Evolutionary conservation across 2,329 filamentous ascomycete species (phyloP), one percentile per base, ranked within the genome.

Genomic region (Nigrospora osmanthi): DNA sequence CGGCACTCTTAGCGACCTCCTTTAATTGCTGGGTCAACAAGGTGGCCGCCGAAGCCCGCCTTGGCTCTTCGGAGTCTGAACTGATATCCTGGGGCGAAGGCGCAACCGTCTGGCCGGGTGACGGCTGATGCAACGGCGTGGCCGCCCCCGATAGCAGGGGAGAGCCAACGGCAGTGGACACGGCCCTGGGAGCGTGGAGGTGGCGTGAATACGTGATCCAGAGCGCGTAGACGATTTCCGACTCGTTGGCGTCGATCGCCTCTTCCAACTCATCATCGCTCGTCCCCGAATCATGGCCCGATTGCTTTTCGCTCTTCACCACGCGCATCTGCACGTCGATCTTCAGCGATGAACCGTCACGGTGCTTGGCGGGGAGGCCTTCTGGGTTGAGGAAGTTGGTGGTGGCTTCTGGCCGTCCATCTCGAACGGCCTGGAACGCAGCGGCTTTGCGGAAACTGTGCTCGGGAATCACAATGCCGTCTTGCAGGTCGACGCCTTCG

Each of bases 121-220:
- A 86, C 2, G 87, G 87, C 57, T 93, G 87, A 49, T 83, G 85
- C 12, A 86, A 75, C 30, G 89, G 87, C 2, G 88, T 89, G 16
- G 75, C 72, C 15, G 78, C 70, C 30, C 81, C 80, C 35, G 85
- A 82, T 14, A 80, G 64, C 16, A 81, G 60, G 6, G 82, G 78
- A 19, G 83, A 82, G n/a, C 82, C 71, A 16, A 76, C 71, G n/a
- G 78, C 16, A 7, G 41, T 36, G 39, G 83, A 63, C 45, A 65
- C 66, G 43, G 74, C 71, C 49, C 81, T 81, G 34, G 81, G 76
- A 14, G 87, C 85, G 62, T 98, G 93, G 12, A 97, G 74, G 58
- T 96, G 89, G 50, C 90, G 79, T 15, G 91, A 97, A 62, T 97
- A 98, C 1, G 91, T 97, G 53, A 98, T 85, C 93, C 93, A 98